These are phyloP conservation scores for Maudiozyma turicensis DNA, from an alignment of 805 yeast species.

Conservation along the genomic window DNA sequence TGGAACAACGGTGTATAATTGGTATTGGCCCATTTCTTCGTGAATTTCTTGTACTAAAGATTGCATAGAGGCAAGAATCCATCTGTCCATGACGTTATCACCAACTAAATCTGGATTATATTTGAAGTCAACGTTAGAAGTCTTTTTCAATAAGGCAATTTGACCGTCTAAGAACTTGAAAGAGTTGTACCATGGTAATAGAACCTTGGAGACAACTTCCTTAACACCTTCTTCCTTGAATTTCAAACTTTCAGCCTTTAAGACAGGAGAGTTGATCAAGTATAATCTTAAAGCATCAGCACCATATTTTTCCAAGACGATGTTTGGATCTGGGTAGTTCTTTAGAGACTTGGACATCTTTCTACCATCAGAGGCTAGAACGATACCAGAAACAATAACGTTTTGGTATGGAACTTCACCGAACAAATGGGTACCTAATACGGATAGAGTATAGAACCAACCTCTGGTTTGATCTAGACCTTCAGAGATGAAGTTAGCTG, in stretches of 20 bases:
- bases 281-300: conserved; percentile 96
- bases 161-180: conserved; percentile 95
- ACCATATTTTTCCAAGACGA: conserved; percentile 80
- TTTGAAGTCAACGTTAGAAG: conserved; percentile 56
- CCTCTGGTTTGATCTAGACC: conserved; percentile 99
- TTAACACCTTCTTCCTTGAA: conserved; percentile 98
- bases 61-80: conserved; percentile 96
- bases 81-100: conserved; percentile 90
- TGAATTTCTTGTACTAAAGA: conserved; percentile 80
- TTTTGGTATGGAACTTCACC: conserved; percentile 88
- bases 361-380: conserved; percentile 95
- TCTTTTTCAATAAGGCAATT: conserved; percentile 73
- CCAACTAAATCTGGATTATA: conserved; percentile 59
- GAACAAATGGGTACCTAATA: conserved; percentile 90
- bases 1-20: conserved; percentile 94
- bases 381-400: conserved; percentile 93
- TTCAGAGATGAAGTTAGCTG: conserved; percentile 96
- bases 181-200: conserved; percentile 98
- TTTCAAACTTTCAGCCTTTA: conserved; percentile 91
- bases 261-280: conserved; percentile 93
- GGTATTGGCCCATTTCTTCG: conserved; percentile 79
- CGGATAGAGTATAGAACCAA: conserved; percentile 96
- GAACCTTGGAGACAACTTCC: conserved; percentile 91
- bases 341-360: conserved; percentile 98
- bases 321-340: conserved; percentile 92